Evolutionary conservation across 225 moss, liverwort and hornwort genomes (phyloP).

Genomic region (Polytrichum commune): DNA sequence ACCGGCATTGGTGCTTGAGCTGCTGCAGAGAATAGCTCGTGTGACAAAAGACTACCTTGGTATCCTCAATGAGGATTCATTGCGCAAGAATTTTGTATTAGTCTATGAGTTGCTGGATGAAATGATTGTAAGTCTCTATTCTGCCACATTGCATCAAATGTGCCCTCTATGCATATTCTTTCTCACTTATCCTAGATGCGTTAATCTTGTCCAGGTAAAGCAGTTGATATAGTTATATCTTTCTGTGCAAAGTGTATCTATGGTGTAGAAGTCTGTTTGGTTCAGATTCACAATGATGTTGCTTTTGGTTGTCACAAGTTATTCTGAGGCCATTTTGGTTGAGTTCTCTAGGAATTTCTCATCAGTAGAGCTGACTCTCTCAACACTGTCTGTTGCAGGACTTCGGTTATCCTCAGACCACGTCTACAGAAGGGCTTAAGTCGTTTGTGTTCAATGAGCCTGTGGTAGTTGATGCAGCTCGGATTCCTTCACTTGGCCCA

Average conservation of each 20-base stretch:
- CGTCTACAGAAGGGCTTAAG: constrained; percentile 93
- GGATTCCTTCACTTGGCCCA: constrained; percentile 92
- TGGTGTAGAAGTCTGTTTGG: too few relatives aligned
- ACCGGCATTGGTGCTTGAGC: constrained; percentile 86
- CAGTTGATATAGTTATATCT: too few relatives aligned
- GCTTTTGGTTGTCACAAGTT: too few relatives aligned
- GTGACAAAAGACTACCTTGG: constrained; percentile 97
- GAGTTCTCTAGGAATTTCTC: too few relatives aligned
- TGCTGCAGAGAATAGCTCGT: constrained; percentile 83
- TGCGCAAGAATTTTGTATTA: constrained; percentile 94
- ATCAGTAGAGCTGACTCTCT: neutral
- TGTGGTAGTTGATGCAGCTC: constrained; percentile 92
- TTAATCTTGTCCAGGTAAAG: too few relatives aligned
- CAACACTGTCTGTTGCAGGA: constrained; percentile 45
- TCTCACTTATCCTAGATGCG: too few relatives aligned
- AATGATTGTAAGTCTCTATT: constrained; percentile 80
- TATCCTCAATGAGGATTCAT: constrained; percentile 92
- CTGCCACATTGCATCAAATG: neutral
- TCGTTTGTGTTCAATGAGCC: constrained; percentile 99
- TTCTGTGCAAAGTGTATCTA: too few relatives aligned
- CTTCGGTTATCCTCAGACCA: constrained; percentile 98
- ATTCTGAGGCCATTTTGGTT: too few relatives aligned
- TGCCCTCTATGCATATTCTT: constrained; percentile 1
- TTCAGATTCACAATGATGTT: too few relatives aligned
- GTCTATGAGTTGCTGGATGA: constrained; percentile 99